Evolutionary conservation across 2,329 filamentous ascomycete species (phyloP).

Genomic region (Fusarium torulosum): DNA sequence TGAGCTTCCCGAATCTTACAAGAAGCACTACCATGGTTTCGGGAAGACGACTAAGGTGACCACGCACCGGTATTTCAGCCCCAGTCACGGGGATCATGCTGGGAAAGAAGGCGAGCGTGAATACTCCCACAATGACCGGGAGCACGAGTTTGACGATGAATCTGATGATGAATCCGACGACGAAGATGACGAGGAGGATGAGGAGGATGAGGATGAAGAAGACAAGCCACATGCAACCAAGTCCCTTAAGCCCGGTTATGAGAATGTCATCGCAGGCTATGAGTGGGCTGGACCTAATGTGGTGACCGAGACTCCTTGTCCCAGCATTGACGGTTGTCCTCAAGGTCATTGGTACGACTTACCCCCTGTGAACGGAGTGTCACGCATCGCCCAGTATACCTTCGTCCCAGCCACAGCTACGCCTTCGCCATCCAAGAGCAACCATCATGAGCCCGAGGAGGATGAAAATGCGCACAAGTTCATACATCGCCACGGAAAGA

Average conservation of each 20-base stretch:
- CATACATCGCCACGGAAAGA: not conserved
- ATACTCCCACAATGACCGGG: too few species aligned
- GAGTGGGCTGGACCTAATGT: slow-evolving; percentile 5
- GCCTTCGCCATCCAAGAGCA: not conserved
- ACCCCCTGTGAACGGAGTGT: not conserved
- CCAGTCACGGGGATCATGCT: not conserved
- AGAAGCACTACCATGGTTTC: not conserved
- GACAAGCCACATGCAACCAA: not conserved
- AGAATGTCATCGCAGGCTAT: slow-evolving; percentile 4
- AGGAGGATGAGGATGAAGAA: not conserved
- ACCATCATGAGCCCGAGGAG: not conserved
- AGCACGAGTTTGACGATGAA: too few species aligned
- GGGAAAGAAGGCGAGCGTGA: not conserved
- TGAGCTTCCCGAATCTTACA: not conserved
- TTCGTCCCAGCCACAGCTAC: not conserved
- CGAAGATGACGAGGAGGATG: not conserved
- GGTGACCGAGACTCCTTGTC: slow-evolving; percentile 7
- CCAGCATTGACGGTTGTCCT: not conserved
- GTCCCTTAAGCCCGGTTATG: slow-evolving; percentile 5
- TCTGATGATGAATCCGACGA: too few species aligned
- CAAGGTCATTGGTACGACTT: slow-evolving; percentile 1
- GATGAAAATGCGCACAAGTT: not conserved
- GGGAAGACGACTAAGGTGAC: not conserved
- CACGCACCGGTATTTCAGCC: not conserved
- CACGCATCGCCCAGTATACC: not conserved